phyloP scores from a whole-genome alignment of 148 eudicot species.

The Simmondsia chinensis region DNA sequence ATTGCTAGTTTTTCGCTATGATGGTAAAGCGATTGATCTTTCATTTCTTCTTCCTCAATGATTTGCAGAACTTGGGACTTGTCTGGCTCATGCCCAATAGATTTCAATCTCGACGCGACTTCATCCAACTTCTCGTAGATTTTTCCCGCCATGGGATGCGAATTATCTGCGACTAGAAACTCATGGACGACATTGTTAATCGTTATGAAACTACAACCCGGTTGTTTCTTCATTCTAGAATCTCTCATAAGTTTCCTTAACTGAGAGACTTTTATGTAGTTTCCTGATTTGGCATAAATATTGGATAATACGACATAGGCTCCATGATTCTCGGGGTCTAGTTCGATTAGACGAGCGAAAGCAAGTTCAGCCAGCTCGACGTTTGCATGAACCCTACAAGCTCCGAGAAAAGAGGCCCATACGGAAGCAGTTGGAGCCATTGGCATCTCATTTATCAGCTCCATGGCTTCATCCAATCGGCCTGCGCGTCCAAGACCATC shows the following conservation, averaged over 20 bases:
- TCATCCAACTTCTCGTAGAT: conserved; percentile 36
- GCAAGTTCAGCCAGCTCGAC: conserved; percentile 25
- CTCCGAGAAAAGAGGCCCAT: conserved; percentile 37
- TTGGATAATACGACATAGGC: conserved; percentile 38
- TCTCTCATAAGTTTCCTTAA: conserved; percentile 39
- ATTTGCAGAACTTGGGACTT: conserved; percentile 27
- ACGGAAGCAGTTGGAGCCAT: conserved; percentile 19
- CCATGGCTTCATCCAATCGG: conserved; percentile 25
- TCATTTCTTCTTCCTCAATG: conserved; percentile 32
- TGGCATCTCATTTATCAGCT: conserved; percentile 28
- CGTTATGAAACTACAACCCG: conserved; percentile 37
- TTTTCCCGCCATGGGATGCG: conserved; percentile 21
- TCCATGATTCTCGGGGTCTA: conserved; percentile 34
- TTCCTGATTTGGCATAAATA: conserved; percentile 28
- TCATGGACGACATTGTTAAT: conserved; percentile 24
- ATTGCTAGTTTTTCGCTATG: conserved; percentile 44
- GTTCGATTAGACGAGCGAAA: conserved; percentile 11
- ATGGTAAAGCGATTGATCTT: conserved; percentile 32
- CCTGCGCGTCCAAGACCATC: conserved; percentile 40
- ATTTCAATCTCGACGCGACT: conserved; percentile 19
- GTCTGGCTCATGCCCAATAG: conserved; percentile 20
- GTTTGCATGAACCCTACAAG: conserved; percentile 28
- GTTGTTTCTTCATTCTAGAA: conserved; percentile 29
- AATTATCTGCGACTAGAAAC: conserved; percentile 37
- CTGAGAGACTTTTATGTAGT: conserved; percentile 26